Conservation (phyloP, 176 grass and related monocot genomes). For the Elymus sibiricus region DNA sequence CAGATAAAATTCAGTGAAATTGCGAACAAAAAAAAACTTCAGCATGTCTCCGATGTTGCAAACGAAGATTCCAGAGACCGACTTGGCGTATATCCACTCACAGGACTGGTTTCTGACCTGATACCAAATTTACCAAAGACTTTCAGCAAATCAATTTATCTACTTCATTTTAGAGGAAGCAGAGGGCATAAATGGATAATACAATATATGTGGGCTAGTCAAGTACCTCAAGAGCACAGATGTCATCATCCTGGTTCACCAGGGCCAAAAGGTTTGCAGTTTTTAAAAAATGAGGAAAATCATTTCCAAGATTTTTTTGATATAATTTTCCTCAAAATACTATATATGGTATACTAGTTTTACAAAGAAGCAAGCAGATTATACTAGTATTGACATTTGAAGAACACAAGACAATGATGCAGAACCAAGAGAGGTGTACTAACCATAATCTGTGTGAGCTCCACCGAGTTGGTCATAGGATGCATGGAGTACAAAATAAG, state of each 20-base stretch:
- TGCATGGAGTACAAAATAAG: slow-evolving; percentile 1
- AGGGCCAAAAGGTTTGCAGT: slow-evolving; percentile 66
- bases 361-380: background rate
- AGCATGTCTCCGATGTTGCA: background rate
- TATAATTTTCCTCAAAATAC: background rate
- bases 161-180: background rate
- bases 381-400: background rate
- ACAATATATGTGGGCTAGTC: too few relatives aligned
- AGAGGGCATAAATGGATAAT: slow-evolving; percentile 2
- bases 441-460: slow-evolving; percentile 95
- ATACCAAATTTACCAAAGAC: background rate
- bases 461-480: slow-evolving; percentile 53
- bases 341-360: background rate
- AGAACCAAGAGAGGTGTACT: slow-evolving; percentile 18
- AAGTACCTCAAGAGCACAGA: too few relatives aligned
- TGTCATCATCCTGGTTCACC: too few relatives aligned
- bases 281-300: slow-evolving; percentile 6
- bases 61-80: slow-evolving; percentile 41
- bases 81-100: slow-evolving; percentile 78
- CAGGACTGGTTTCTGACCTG: slow-evolving; percentile 76
- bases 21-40: slow-evolving; percentile 36
- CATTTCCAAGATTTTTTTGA: background rate
- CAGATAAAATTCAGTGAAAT: background rate
- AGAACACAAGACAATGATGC: background rate
- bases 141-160: background rate